These are phyloP conservation scores for Penicillium argentinense DNA, from an alignment of 495 filamentous ascomycete species.

Conservation along the genomic window DNA sequence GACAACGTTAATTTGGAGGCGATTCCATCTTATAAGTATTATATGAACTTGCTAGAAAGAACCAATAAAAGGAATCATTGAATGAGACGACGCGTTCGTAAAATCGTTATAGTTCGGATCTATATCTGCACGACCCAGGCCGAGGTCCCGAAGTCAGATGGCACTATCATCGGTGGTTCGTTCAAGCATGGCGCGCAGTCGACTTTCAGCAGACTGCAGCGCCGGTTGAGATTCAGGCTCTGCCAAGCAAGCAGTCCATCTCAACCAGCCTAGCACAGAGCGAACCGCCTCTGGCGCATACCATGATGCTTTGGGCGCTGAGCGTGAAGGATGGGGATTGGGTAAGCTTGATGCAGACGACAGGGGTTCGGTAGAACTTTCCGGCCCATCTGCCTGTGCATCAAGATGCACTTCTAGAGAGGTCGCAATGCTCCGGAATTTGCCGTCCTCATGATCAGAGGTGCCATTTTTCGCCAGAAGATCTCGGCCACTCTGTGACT, in stretches of 20 bases:
- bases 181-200: slow-evolving; percentile 40
- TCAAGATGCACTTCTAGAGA: slow-evolving; percentile 44
- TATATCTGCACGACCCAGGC: neutral
- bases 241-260: slow-evolving; percentile 20
- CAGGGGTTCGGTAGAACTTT: neutral
- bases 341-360: neutral
- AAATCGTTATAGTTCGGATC: slow-evolving; percentile 14
- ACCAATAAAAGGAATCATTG: too few species aligned
- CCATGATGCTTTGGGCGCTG: neutral
- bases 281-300: slow-evolving; percentile 27
- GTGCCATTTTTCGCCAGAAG: slow-evolving; percentile 26
- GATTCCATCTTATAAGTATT: neutral
- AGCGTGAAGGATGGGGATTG: too few species aligned
- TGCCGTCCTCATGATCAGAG: slow-evolving; percentile 7
- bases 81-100: slow-evolving; percentile 5
- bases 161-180: slow-evolving; percentile 9
- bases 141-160: neutral
- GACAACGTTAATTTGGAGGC: neutral
- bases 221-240: slow-evolving; percentile 15
- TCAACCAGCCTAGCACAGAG: slow-evolving; percentile 41
- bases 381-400: slow-evolving; percentile 28
- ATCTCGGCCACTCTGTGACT: slow-evolving; percentile 29
- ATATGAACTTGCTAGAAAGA: too few species aligned
- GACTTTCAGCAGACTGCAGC: slow-evolving; percentile 38
- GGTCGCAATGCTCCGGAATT: slow-evolving; percentile 26